Percentiles rank a stretch among this genome's conserved stretches.
Evolutionary conservation across 2,329 filamentous ascomycete genomes (phyloP).

Genomic region (Didymella glomerata): DNA sequence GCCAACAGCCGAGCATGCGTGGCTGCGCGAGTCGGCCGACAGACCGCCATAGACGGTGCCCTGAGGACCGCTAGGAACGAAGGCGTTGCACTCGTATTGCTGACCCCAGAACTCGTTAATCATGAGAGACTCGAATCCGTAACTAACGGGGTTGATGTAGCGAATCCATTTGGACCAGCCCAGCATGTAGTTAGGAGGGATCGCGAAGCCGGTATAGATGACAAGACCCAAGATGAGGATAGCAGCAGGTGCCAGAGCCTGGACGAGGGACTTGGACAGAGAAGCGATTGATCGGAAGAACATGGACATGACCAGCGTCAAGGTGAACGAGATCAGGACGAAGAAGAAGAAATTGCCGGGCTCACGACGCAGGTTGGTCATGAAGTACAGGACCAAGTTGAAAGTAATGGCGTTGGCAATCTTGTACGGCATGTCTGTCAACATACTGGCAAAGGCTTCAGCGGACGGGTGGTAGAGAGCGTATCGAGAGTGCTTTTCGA

Average conservation of each 20-base stretch:
- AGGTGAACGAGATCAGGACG: constrained; percentile 76
- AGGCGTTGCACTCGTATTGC: constrained; percentile 61
- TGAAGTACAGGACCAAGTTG: constrained; percentile 85
- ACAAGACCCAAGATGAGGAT: constrained; percentile 71
- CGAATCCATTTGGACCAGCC: constrained; percentile 85
- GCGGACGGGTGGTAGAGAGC: constrained; percentile 89
- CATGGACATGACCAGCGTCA: constrained; percentile 83
- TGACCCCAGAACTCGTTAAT: constrained; percentile 81
- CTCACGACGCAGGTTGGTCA: constrained; percentile 80
- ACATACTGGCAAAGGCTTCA: constrained; percentile 86
- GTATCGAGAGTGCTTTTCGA: constrained; percentile 88
- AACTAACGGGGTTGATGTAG: constrained; percentile 80
- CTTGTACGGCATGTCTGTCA: constrained; percentile 87
- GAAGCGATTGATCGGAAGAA: constrained; percentile 85
- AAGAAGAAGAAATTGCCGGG: constrained; percentile 86
- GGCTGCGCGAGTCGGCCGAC: constrained; percentile 31
- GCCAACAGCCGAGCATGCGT: constrained; percentile 55
- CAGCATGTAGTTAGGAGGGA: constrained; percentile 70
- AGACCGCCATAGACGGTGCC: constrained; percentile 52
- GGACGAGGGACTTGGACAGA: constrained; percentile 70
- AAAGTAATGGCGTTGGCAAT: constrained; percentile 76
- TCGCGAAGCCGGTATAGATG: constrained; percentile 72
- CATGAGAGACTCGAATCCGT: constrained; percentile 82
- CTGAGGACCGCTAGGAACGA: constrained; percentile 53
- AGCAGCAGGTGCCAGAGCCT: constrained; percentile 65